Percentiles rank a stretch among this genome's conserved stretches.
phyloP scores from a whole-genome alignment of 306 rosid species.

The Castanea sativa region DNA sequence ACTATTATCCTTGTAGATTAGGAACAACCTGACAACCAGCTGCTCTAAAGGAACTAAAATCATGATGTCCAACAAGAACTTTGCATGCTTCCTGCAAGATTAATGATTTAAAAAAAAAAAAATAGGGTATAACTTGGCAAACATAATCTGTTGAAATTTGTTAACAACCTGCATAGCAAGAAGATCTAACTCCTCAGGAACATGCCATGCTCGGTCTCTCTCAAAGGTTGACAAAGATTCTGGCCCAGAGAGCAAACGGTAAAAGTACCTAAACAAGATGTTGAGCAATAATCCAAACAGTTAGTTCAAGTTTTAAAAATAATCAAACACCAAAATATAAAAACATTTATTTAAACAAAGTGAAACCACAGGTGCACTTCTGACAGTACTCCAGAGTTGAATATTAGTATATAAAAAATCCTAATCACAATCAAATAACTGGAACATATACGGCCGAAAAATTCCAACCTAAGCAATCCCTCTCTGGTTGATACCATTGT shows the following conservation, averaged over 20 bases:
- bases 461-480: background rate
- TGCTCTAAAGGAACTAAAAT: constrained; percentile 95
- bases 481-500: background rate
- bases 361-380: background rate
- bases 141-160: background rate
- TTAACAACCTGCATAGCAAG: constrained; percentile 76
- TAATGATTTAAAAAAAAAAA: background rate
- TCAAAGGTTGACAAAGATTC: constrained; percentile 80
- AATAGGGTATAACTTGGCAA: constrained; percentile 6
- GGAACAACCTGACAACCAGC: constrained; percentile 86
- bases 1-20: constrained; percentile 14
- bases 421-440: background rate
- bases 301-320: background rate
- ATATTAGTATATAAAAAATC: background rate
- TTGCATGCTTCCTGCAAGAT: constrained; percentile 79
- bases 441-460: background rate
- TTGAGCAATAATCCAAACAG: constrained; percentile 8
- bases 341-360: background rate
- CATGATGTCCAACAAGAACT: constrained; percentile 84
- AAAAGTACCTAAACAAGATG: constrained; percentile 61
- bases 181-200: constrained; percentile 70
- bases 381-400: constrained; percentile 2
- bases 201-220: constrained; percentile 88
- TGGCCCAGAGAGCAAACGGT: constrained; percentile 78
- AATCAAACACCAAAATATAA: constrained; percentile 7